phyloP scores from a whole-genome alignment of 2,329 filamentous ascomycete species.

The Diaporthe sp. region DNA sequence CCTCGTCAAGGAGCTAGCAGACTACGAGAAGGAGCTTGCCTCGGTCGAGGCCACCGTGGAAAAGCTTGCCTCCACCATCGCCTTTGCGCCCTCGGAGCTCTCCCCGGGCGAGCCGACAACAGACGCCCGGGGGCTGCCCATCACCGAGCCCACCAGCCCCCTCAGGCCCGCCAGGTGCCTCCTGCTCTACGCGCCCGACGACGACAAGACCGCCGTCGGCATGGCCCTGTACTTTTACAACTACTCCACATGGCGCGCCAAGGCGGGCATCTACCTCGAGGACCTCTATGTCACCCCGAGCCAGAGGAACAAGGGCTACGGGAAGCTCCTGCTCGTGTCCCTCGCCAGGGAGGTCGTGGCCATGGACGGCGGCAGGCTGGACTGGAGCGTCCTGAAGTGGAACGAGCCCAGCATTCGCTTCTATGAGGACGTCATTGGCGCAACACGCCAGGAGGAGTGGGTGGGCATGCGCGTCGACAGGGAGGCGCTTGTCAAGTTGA shows the following conservation, averaged over 20 bases:
- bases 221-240: conserved; percentile 97
- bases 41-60: conserved; percentile 83
- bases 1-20: conserved; percentile 87
- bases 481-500: conserved; percentile 72
- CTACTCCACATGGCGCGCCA: conserved; percentile 93
- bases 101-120: conserved; percentile 51
- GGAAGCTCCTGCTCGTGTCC: conserved; percentile 78
- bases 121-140: conserved; percentile 49
- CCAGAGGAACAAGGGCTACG: conserved; percentile 83
- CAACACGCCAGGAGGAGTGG: conserved; percentile 77
- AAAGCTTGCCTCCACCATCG: conserved; percentile 79
- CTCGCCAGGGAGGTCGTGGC: conserved; percentile 83
- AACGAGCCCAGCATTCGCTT: conserved; percentile 92
- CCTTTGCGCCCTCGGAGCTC: conserved; percentile 72
- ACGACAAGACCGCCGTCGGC: conserved; percentile 66
- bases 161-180: conserved; percentile 80
- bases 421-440: conserved; percentile 77
- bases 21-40: conserved; percentile 84
- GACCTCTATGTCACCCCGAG: conserved; percentile 85
- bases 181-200: conserved; percentile 67
- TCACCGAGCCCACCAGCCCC: conserved; percentile 67
- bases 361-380: conserved; percentile 80
- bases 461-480: conserved; percentile 81
- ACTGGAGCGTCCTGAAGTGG: conserved; percentile 95
- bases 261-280: conserved; percentile 91